Evolutionary conservation across 768 basidiomycete species (phyloP).

Genomic region (Cyathus striatus): DNA sequence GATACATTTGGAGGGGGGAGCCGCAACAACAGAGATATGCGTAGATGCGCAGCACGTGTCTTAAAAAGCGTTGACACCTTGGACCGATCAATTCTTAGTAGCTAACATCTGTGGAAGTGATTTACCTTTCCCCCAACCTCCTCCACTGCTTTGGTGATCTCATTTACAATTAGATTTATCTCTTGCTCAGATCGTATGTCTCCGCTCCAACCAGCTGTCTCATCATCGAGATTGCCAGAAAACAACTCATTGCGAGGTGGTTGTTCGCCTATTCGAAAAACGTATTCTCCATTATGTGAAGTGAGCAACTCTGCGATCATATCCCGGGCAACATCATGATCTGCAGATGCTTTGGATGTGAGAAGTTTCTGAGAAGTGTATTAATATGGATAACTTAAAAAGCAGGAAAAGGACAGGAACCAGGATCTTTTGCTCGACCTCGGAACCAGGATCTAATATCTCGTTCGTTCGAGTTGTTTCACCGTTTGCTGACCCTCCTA

Average conservation of each 20-base stretch:
- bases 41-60: constrained; percentile 38
- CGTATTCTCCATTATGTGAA: constrained; percentile 64
- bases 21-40: constrained; percentile 60
- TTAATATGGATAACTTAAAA: no score
- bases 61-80: constrained; percentile 58
- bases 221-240: constrained; percentile 43
- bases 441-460: no score
- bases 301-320: constrained; percentile 63
- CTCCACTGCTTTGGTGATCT: constrained; percentile 49
- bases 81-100: constrained; percentile 29
- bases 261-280: constrained; percentile 66
- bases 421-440: no score
- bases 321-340: constrained; percentile 57
- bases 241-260: constrained; percentile 57
- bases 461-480: no score
- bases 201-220: constrained; percentile 52
- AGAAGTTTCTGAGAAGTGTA: constrained; percentile 38
- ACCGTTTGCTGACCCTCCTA: no score
- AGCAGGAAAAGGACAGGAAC: no score
- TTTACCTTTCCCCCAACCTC: constrained; percentile 78
- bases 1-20: constrained; percentile 74
- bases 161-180: constrained; percentile 37
- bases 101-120: neutral
- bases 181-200: constrained; percentile 44
- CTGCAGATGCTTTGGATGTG: constrained; percentile 31